Percentiles rank a stretch among this genome's conserved stretches.
These are phyloP conservation scores for Boletellus emodensis DNA, from an alignment of 768 basidiomycete genomes.

Conservation along the genomic window DNA sequence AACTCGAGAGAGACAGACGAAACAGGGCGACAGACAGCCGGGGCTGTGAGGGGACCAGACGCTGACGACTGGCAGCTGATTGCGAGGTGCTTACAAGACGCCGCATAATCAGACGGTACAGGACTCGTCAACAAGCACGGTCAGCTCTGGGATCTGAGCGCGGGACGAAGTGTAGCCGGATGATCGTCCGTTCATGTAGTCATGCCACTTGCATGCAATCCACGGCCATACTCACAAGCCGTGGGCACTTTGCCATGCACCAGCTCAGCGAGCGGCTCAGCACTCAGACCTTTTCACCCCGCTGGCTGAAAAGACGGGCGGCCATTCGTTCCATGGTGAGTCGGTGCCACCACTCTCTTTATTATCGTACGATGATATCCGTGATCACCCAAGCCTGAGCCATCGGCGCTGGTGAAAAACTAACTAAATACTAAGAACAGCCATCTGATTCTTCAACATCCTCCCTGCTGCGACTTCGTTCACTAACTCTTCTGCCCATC, in stretches of 20 bases:
- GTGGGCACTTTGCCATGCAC: too few species aligned
- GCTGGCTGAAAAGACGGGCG: too few species aligned
- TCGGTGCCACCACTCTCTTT: neutral
- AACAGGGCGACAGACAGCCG: neutral
- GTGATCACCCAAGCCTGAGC: conserved; percentile 28
- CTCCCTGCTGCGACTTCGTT: neutral
- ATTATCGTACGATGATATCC: conserved; percentile 16
- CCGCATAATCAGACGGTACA: neutral
- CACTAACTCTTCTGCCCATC: conserved; percentile 9
- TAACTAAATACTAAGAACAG: conserved; percentile 32
- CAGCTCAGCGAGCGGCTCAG: too few species aligned
- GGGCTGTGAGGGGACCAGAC: neutral
- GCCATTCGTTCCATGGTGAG: too few species aligned
- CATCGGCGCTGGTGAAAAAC: conserved; percentile 31
- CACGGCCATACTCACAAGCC: too few species aligned
- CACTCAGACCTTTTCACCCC: too few species aligned
- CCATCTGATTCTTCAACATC: conserved; percentile 24
- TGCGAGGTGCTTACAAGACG: neutral
- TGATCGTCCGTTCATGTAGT: too few species aligned
- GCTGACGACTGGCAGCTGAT: neutral
- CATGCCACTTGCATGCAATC: too few species aligned
- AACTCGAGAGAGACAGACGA: neutral
- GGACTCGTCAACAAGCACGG: neutral
- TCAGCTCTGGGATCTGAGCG: too few species aligned
- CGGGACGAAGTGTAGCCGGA: too few species aligned